Conservation (phyloP, 805 yeast genomes). For the Candida arabinofermentans region DNA sequence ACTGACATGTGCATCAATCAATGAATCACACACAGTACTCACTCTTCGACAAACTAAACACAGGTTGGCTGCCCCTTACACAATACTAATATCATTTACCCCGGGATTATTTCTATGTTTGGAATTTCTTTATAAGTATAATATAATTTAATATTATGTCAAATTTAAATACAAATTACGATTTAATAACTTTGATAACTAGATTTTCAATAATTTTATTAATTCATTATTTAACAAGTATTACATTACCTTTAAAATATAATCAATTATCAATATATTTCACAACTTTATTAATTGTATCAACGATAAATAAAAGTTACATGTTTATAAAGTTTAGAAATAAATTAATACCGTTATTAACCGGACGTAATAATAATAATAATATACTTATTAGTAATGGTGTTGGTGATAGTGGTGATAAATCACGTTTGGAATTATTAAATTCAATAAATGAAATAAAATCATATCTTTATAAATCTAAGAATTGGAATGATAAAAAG, state of each 20-base stretch:
- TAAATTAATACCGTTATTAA: slow-evolving; percentile 4
- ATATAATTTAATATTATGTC: background rate
- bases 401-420: too few species aligned
- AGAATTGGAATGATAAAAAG: slow-evolving; percentile 43
- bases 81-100: too few species aligned
- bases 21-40: too few species aligned
- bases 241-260: slow-evolving; percentile 21
- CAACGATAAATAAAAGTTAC: slow-evolving; percentile 24
- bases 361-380: too few species aligned
- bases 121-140: too few species aligned
- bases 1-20: too few species aligned
- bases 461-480: slow-evolving; percentile 37
- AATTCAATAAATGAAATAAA: slow-evolving; percentile 45
- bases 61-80: too few species aligned
- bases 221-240: slow-evolving; percentile 19
- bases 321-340: slow-evolving; percentile 19
- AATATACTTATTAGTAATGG: too few species aligned
- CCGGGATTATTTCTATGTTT: too few species aligned
- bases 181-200: slow-evolving; percentile 23
- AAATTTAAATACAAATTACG: background rate
- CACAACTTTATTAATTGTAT: slow-evolving; percentile 26
- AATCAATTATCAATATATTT: slow-evolving; percentile 21
- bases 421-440: slow-evolving; percentile 26
- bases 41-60: too few species aligned
- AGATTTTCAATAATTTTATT: slow-evolving; percentile 27